A percentile compares a stretch with the other conserved stretches of the same genome.
phyloP scores from a whole-genome alignment of 2,329 filamentous ascomycete genomes.

The Trichoderma afroharzianum region DNA sequence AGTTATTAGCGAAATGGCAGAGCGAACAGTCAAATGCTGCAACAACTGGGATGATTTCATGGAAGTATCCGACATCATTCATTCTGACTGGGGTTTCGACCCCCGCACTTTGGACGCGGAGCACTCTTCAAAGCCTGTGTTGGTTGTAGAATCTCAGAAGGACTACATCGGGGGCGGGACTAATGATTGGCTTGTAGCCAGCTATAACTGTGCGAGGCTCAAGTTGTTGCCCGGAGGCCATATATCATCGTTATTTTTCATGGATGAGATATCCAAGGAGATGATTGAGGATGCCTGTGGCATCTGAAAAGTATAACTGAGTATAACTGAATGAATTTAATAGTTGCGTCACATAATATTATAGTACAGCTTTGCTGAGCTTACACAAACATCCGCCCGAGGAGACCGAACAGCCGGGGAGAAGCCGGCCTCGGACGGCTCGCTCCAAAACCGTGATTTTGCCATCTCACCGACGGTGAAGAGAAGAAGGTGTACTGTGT shows the following conservation, averaged over 20 bases:
- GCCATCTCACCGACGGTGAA: neutral
- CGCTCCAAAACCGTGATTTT: neutral
- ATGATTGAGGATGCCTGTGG: neutral
- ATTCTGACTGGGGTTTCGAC: constrained; percentile 25
- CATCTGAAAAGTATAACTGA: neutral
- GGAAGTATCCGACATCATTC: constrained; percentile 23
- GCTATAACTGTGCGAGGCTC: constrained; percentile 18
- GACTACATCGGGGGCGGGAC: constrained; percentile 22
- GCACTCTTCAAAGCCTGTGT: constrained; percentile 20
- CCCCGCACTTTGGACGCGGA: constrained; percentile 19
- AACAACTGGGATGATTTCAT: constrained; percentile 26
- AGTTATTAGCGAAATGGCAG: constrained; percentile 15
- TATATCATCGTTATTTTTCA: constrained; percentile 22
- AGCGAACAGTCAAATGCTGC: constrained; percentile 15
- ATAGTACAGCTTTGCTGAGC: neutral
- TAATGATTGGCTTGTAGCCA: constrained; percentile 22
- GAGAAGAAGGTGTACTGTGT: neutral
- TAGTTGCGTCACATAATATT: neutral
- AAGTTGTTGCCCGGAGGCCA: constrained; percentile 23
- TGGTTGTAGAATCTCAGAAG: constrained; percentile 20
- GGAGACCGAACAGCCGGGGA: neutral
- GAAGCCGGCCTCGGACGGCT: neutral
- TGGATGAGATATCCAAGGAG: constrained; percentile 23
- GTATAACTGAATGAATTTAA: neutral
- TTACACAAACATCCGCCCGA: neutral